phyloP scores from a whole-genome alignment of 345 rosid genomes.

The Eucalyptus marginata region DNA sequence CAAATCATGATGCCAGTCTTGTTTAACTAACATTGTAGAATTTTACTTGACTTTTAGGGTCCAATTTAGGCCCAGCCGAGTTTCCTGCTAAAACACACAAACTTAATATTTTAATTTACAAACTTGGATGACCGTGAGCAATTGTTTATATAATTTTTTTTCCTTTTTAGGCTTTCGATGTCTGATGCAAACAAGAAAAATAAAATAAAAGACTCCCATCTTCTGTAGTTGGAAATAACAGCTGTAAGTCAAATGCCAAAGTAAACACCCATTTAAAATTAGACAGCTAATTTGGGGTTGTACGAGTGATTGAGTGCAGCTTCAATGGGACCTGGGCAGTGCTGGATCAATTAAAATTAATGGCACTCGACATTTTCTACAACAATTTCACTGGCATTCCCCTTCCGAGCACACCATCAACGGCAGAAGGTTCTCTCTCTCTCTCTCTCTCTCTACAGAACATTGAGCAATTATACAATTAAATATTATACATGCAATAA shows the following conservation, averaged over 20 bases:
- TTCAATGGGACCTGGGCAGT: constrained; percentile 24
- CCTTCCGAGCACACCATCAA: constrained; percentile 34
- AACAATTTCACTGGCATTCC: constrained; percentile 35
- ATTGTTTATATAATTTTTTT: too few species aligned
- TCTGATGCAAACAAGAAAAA: neutral
- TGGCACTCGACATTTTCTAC: constrained; percentile 35
- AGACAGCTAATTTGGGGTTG: neutral
- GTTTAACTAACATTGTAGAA: neutral
- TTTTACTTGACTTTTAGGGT: neutral
- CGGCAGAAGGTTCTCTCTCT: constrained; percentile 28
- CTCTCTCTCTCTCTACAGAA: neutral
- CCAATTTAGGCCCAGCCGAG: neutral
- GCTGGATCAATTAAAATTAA: constrained; percentile 42
- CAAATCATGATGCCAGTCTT: neutral
- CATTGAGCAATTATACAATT: neutral
- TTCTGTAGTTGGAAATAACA: too few species aligned
- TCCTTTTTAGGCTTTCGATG: neutral
- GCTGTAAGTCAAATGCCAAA: neutral
- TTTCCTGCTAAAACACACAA: too few species aligned
- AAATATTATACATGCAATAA: neutral
- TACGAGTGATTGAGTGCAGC: constrained; percentile 11
- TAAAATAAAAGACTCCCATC: too few species aligned
- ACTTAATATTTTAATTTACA: too few species aligned
- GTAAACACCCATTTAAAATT: neutral
- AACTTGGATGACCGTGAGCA: too few species aligned